phyloP scores from a whole-genome alignment of 1,284 basidiomycete genomes.

The Trametes versicolor region DNA sequence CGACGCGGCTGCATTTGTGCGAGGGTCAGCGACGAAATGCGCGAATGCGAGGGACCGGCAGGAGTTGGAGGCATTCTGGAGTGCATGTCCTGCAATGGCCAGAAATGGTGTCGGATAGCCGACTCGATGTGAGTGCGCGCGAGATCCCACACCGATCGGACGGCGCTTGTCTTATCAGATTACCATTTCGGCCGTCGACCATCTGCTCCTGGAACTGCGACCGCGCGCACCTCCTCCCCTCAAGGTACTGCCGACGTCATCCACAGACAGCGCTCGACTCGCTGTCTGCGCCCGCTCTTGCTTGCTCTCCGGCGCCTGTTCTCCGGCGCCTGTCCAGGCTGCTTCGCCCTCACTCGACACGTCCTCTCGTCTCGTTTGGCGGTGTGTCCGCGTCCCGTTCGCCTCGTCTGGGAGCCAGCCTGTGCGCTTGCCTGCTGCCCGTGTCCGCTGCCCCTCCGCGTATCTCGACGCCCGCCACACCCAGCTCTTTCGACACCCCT shows the following conservation, averaged over 20 bases:
- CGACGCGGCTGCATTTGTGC: constrained; percentile 27
- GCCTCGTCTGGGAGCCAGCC: no score
- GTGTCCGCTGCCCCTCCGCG: no score
- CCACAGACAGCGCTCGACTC: no score
- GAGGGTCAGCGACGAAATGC: constrained; percentile 21
- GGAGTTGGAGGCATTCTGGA: background rate
- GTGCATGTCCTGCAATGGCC: constrained; percentile 14
- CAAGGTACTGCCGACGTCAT: constrained; percentile 3
- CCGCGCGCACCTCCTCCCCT: constrained; percentile 9
- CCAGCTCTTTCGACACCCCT: no score
- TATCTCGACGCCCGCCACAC: no score
- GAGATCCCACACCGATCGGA: constrained; percentile 24
- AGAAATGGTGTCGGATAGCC: constrained; percentile 45
- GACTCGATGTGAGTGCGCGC: constrained; percentile 14
- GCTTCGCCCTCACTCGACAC: no score
- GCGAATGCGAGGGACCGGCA: constrained; percentile 14
- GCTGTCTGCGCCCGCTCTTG: no score
- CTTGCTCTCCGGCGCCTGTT: no score
- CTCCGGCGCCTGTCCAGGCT: no score
- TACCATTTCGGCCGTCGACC: constrained; percentile 16
- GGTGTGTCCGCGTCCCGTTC: no score
- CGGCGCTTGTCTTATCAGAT: constrained; percentile 36
- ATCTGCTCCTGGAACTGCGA: constrained; percentile 13
- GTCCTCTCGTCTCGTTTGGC: no score
- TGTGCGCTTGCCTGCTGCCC: no score